A percentile compares a stretch with the other conserved stretches of the same genome.
Conservation (phyloP, 2,329 filamentous ascomycete genomes). For the Botrytis sinoallii region DNA sequence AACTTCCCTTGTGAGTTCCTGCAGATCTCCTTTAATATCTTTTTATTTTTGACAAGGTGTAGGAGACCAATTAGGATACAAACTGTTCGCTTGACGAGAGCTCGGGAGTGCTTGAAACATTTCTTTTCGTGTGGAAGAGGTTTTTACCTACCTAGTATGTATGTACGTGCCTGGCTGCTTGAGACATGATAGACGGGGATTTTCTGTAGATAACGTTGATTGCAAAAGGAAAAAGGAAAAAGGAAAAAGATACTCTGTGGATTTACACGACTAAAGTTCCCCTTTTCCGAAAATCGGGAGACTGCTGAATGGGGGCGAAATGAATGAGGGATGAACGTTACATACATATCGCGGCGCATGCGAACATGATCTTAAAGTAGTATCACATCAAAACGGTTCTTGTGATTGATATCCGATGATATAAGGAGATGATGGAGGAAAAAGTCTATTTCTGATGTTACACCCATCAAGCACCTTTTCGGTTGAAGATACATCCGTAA, state of each 20-base stretch:
- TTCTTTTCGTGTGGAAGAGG: background rate
- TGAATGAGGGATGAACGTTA: constrained; percentile 1
- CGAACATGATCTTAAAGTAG: constrained; percentile 15
- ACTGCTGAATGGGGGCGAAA: background rate
- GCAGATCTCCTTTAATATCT: background rate
- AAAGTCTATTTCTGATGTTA: background rate
- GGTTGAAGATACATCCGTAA: background rate
- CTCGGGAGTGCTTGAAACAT: background rate
- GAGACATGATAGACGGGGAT: background rate
- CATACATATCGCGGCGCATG: background rate
- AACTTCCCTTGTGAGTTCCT: background rate
- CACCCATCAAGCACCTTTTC: background rate
- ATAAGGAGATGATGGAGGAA: background rate
- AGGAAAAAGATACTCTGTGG: too few relatives aligned
- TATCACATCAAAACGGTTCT: constrained; percentile 1
- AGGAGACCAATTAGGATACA: background rate
- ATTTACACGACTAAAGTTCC: background rate
- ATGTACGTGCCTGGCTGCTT: background rate
- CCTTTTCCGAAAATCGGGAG: background rate
- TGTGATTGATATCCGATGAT: constrained; percentile 2
- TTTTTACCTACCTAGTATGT: background rate
- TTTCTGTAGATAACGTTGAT: background rate
- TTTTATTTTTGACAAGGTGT: background rate
- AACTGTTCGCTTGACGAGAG: background rate
- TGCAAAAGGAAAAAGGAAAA: too few relatives aligned